Evolutionary conservation across 108 stramenopile genomes (phyloP).

Genomic region (Cafeteria roenbergensis): DNA sequence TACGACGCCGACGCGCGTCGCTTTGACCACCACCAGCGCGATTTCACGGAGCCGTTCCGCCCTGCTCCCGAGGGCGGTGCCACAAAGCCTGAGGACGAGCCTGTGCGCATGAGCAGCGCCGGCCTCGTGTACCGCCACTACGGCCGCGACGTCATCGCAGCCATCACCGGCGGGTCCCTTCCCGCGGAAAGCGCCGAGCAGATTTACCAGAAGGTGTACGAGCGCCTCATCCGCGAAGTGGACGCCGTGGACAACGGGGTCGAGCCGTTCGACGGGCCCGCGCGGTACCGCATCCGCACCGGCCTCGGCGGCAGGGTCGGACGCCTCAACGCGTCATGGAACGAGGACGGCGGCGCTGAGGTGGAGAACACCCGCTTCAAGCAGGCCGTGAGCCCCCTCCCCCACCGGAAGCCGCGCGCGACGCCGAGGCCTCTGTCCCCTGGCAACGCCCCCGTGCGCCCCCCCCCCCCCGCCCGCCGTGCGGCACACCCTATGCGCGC

Average conservation of each 20-base stretch:
- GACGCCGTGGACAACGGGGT: slow-evolving; percentile 98
- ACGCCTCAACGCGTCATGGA: slow-evolving; percentile 80
- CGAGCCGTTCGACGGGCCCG: slow-evolving; percentile 43
- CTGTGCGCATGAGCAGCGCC: slow-evolving; percentile 68
- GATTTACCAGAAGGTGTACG: slow-evolving; percentile 61
- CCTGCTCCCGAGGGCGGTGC: slow-evolving; percentile 7
- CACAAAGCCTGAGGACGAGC: slow-evolving; percentile 24
- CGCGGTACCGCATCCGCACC: slow-evolving; percentile 66
- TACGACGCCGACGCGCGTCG: slow-evolving; percentile 66
- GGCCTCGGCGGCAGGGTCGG: slow-evolving; percentile 66
- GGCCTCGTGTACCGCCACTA: slow-evolving; percentile 93
- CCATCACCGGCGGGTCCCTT: background rate
- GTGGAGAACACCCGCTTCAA: slow-evolving; percentile 66
- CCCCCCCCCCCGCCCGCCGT: too few relatives aligned
- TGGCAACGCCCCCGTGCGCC: too few relatives aligned
- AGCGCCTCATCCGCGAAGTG: slow-evolving; percentile 78
- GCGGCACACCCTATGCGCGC: too few relatives aligned
- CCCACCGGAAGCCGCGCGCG: too few relatives aligned
- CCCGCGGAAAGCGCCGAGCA: slow-evolving; percentile 18
- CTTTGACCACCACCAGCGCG: slow-evolving; percentile 96
- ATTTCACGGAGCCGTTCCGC: slow-evolving; percentile 64
- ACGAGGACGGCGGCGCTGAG: slow-evolving; percentile 49
- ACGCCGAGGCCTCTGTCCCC: too few relatives aligned
- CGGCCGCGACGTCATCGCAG: slow-evolving; percentile 67
- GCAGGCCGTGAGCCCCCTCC: too few relatives aligned